Evolutionary conservation across 2,329 filamentous ascomycete genomes (phyloP), one percentile per base, ranked within the genome.

Genomic region (Colletotrichum sp.): DNA sequence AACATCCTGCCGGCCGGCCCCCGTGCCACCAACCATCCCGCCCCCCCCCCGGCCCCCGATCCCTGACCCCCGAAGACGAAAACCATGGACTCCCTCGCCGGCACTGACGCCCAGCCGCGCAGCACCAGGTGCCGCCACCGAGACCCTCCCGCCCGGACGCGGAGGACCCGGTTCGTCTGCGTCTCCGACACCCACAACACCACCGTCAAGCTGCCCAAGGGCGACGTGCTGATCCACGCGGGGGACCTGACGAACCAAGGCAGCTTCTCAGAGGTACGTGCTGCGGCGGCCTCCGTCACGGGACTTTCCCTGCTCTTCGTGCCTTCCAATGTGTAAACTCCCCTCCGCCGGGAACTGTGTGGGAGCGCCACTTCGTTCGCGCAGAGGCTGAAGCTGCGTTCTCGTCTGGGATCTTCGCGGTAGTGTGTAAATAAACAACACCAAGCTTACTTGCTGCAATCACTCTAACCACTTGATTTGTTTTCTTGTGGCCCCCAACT

Each of bases 231-330:
- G 39, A 92, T 96, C 66, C 94, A 95, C 81, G 94, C 94, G 2
- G 94, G 94, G 8, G 94, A 96, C 81, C 84, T 96, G 78, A 95
- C 94, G 5, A 95, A 95, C 82, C 92, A 94, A 81, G 94, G 94
- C 18, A 93, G 86, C 78, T 86, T 87, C 78, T 86, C 86, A 8
- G 91, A 93, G 84, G 88, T 89, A 44, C 67, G 73, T 76, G 30
- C n/a, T 39, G 36, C 36, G 36, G 36, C 36, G 36, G 36, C 36
- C 32, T 44, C 21, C 10, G 13, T 18, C 12, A 39, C 16, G 34
- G 34, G 62, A 26, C 8, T 21, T 69, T 71, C 63, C 72, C 18
- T 76, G 36, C 15, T 39, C 2, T 39, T 18, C 15, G 1, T 18
- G 36, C 72, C 55, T 39, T 57, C 21, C 30, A 36, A 36, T 15